These are phyloP conservation scores for Passiflora organensis DNA, from an alignment of 345 rosid species.

Conservation along the genomic window DNA sequence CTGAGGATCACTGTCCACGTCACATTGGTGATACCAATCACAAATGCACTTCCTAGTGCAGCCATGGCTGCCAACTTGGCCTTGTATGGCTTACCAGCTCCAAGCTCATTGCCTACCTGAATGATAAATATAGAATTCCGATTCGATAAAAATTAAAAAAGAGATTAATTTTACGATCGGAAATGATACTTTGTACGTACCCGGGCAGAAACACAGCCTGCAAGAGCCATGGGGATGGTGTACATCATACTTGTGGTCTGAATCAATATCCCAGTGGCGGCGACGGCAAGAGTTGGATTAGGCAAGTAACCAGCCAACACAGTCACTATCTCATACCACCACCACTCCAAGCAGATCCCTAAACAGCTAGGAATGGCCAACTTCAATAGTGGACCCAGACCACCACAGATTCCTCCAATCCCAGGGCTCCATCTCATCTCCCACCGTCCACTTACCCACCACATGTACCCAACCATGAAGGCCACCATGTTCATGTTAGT, in stretches of 20 bases:
- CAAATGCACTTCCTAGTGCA: slow-evolving; percentile 73
- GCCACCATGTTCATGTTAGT: slow-evolving; percentile 82
- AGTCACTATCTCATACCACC: slow-evolving; percentile 98
- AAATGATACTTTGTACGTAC: slow-evolving; percentile 49
- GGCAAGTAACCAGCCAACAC: slow-evolving; percentile 83
- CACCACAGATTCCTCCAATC: slow-evolving; percentile 44
- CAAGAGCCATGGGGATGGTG: slow-evolving; percentile 96
- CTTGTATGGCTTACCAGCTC: slow-evolving; percentile 82
- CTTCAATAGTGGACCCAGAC: slow-evolving; percentile 64
- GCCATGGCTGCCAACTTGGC: slow-evolving; percentile 81
- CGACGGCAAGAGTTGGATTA: slow-evolving; percentile 78
- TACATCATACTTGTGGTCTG: slow-evolving; percentile 99
- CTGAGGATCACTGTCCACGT: slow-evolving; percentile 68
- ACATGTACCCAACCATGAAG: slow-evolving; percentile 72
- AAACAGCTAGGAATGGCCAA: slow-evolving; percentile 93
- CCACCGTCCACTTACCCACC: slow-evolving; percentile 54
- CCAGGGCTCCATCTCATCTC: too few relatives aligned
- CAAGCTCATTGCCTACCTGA: slow-evolving; percentile 98
- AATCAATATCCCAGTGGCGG: slow-evolving; percentile 88
- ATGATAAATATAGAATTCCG: too few relatives aligned
- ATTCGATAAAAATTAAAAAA: too few relatives aligned
- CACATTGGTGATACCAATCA: slow-evolving; percentile 67
- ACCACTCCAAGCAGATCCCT: slow-evolving; percentile 98
- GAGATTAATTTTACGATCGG: too few relatives aligned
- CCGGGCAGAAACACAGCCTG: slow-evolving; percentile 97